Evolutionary conservation across 2,329 filamentous ascomycete species (phyloP), one percentile per base, ranked within the genome.

Genomic region (Claviceps arundinis): DNA sequence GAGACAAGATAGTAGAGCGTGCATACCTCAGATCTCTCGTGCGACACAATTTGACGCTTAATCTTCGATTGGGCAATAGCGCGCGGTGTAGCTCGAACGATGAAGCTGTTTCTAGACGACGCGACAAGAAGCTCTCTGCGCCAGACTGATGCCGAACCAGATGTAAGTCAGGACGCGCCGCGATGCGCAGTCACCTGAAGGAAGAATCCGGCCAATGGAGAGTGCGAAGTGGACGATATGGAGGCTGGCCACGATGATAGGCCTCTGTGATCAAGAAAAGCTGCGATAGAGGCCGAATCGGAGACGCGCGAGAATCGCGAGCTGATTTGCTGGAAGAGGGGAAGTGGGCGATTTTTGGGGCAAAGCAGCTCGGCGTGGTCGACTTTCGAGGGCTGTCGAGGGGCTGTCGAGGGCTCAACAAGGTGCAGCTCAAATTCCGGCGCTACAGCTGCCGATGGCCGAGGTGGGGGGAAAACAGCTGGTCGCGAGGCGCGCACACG

Each of bases 171-270:
- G 38, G 51, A 48, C 52, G 52, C 52, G 52, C 48, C 45, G 52
- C 30, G 45, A 60, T 54, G 56, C 56, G 50, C 56, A 59, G 76
- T 79, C 76, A 79, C 74, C 74, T 77, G 76, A 78, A 68, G 58
- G 59, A 53, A 55, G 54, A 54, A 54, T 54, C 63, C 57, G 65
- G 60, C 75, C 76, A 79, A 79, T 78, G 61, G 61, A 65, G 65
- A 65, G 50, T 59, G 57, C 63, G 65, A 73, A 58, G 61, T 56
- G 55, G 64, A 66, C 59, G 68, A 73, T 58, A 61, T 56, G 55
- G 64, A 66, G 59, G 68, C 61, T 73, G 61, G 62, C 62, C 68
- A 70, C 65, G 65, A 64, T 77, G 74, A 78, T 77, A 78, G 76
- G 75, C 70, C 62, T 71, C 60, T 59, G 61, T 62, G 64, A 65